Evolutionary conservation across 1,139 yeast genomes (phyloP), one percentile per base, ranked within the genome.

Genomic region (Hyphopichia khmerensis): DNA sequence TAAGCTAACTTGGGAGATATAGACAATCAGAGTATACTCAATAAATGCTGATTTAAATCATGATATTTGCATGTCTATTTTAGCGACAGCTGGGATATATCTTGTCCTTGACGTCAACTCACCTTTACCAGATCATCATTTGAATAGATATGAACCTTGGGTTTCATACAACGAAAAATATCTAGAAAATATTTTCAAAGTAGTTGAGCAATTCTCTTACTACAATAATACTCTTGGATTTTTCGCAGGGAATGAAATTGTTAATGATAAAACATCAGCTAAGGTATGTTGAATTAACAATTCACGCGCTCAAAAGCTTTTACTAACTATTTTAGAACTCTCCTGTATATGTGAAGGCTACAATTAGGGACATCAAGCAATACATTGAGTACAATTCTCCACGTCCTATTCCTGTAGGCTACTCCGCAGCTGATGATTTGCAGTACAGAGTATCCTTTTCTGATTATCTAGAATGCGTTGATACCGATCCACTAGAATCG

Each of bases 381-480:
- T 93, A 86, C 59, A 81, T 90, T 44, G 59, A 66, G 19, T 53
- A 60, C 21, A 79, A 87, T 55, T 65, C 82, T 2, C 76, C 81
- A 15, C 74, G 98, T 48, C 59, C 64, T 11, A 80, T 93, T 24
- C 98, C 98, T 0, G 93, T 93, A 30, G 98, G 99, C 0, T 93
- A 93, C 62, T 86, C 97, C 0, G 97, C 98, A 0, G 98, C 97
- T 2, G 99, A 93, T 64, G 97, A 89, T 57, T 72, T 87, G 49
- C 67, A 74, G 43, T 88, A 79, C 60, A 75, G 99, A 51, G 79
- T 79, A 13, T 77, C 96, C 0, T 70, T 90, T 42, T 88, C 96
- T 3, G 75, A 81, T 47, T 93, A 89, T 59, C 75, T 93, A 48
- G 93, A 87, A 57, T 93, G 98, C 58, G 72, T 77, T 15, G 78